Evolutionary conservation across 2,329 filamentous ascomycete genomes (phyloP).

Genomic region (Neofusicoccum sp.): DNA sequence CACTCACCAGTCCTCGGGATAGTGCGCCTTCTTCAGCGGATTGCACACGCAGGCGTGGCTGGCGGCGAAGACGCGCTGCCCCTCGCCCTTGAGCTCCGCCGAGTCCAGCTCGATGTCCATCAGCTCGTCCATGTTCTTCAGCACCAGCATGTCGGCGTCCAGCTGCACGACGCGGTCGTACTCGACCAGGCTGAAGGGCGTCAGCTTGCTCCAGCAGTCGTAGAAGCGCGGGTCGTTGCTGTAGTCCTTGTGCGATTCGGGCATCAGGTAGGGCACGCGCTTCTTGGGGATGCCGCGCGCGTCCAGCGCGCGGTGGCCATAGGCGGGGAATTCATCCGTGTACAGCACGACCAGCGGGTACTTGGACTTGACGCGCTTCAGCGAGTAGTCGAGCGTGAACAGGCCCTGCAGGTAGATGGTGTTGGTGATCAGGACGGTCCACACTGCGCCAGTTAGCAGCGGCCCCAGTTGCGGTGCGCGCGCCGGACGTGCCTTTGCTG

Average conservation of each 20-base stretch:
- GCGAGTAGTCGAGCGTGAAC: slow-evolving; percentile 74
- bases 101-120: slow-evolving; percentile 77
- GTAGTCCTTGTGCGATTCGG: slow-evolving; percentile 65
- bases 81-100: slow-evolving; percentile 50
- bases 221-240: slow-evolving; percentile 79
- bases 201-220: slow-evolving; percentile 87
- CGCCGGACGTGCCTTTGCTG: slow-evolving; percentile 33
- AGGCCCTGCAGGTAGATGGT: slow-evolving; percentile 77
- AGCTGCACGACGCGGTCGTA: slow-evolving; percentile 80
- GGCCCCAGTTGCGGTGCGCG: neutral
- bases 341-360: slow-evolving; percentile 83
- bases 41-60: slow-evolving; percentile 86
- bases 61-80: slow-evolving; percentile 72
- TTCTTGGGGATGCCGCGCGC: slow-evolving; percentile 67
- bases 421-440: slow-evolving; percentile 86
- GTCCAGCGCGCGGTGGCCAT: slow-evolving; percentile 67
- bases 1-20: slow-evolving; percentile 67
- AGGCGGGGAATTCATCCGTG: slow-evolving; percentile 69
- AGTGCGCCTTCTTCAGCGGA: slow-evolving; percentile 73
- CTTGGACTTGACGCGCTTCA: slow-evolving; percentile 61
- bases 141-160: slow-evolving; percentile 83
- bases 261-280: slow-evolving; percentile 70
- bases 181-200: slow-evolving; percentile 71
- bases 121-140: slow-evolving; percentile 85
- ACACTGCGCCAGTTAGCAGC: slow-evolving; percentile 56